Conservation (phyloP, 345 rosid species). For the Acer saccharum region DNA sequence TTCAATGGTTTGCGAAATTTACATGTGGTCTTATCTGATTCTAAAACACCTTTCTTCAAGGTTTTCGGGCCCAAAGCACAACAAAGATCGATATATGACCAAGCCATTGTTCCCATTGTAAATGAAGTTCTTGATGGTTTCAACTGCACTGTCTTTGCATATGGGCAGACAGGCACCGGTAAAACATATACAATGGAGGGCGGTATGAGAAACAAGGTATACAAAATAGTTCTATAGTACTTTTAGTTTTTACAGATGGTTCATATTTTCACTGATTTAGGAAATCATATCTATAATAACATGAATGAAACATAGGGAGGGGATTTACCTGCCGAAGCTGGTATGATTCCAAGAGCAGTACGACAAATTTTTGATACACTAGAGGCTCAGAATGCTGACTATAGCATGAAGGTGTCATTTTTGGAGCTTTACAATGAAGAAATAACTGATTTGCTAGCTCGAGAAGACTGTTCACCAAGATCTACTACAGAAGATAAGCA, state of each 20-base stretch:
- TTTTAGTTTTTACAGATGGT: background rate
- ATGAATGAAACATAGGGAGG: slow-evolving; percentile 53
- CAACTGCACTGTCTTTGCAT: slow-evolving; percentile 93
- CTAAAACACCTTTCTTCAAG: slow-evolving; percentile 30
- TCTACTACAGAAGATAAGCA: slow-evolving; percentile 60
- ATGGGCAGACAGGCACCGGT: slow-evolving; percentile 92
- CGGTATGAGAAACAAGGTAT: slow-evolving; percentile 86
- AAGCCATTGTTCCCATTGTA: slow-evolving; percentile 81
- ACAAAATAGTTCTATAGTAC: background rate
- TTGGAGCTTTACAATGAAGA: slow-evolving; percentile 94
- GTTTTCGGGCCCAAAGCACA: slow-evolving; percentile 96
- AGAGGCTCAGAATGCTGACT: slow-evolving; percentile 88
- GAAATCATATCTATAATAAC: background rate
- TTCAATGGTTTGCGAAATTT: background rate
- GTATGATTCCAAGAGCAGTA: slow-evolving; percentile 93
- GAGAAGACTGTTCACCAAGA: slow-evolving; percentile 66
- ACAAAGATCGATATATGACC: slow-evolving; percentile 91
- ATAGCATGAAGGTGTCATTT: slow-evolving; percentile 90
- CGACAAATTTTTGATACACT: slow-evolving; percentile 79
- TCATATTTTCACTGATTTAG: background rate
- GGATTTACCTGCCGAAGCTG: slow-evolving; percentile 89
- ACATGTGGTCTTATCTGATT: background rate
- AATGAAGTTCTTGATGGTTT: slow-evolving; percentile 92
- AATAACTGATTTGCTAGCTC: slow-evolving; percentile 76
- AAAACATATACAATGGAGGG: slow-evolving; percentile 98